Conservation (phyloP, 1,284 basidiomycete genomes). For the Earliella scabrosa region DNA sequence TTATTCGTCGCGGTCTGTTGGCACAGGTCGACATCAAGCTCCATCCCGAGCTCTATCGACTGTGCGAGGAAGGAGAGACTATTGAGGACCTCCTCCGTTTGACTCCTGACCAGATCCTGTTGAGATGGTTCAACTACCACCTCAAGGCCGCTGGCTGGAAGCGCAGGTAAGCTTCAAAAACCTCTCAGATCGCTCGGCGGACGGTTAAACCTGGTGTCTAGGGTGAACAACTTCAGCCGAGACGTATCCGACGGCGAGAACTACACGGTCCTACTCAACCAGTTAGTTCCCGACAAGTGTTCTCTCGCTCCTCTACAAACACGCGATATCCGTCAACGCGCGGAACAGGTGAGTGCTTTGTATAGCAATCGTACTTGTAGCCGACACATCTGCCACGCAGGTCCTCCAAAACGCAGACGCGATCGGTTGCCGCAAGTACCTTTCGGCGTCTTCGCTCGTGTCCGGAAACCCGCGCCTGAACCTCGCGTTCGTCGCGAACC, state of each 20-base stretch:
- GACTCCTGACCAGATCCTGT: conserved; percentile 95
- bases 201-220: too few relatives aligned
- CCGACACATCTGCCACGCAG: conserved; percentile 33
- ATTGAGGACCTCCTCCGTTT: conserved; percentile 93
- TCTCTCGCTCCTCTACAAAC: conserved; percentile 93
- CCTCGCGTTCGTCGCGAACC: conserved; percentile 96
- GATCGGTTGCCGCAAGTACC: conserved; percentile 96
- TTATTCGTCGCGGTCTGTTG: conserved; percentile 93
- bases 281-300: conserved; percentile 93
- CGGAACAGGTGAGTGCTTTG: conserved; percentile 68
- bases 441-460: conserved; percentile 90
- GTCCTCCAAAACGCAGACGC: conserved; percentile 92
- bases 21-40: conserved; percentile 98
- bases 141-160: conserved; percentile 95
- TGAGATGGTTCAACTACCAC: conserved; percentile 99
- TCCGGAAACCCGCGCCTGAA: conserved; percentile 98
- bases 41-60: conserved; percentile 94
- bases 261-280: conserved; percentile 94
- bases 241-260: conserved; percentile 97
- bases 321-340: conserved; percentile 79
- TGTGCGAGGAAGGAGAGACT: conserved; percentile 96
- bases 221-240: conserved; percentile 96
- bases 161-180: conserved; percentile 56
- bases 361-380: not conserved
- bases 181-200: too few relatives aligned